phyloP scores from a whole-genome alignment of 345 rosid species.

The Mercurialis annua region DNA sequence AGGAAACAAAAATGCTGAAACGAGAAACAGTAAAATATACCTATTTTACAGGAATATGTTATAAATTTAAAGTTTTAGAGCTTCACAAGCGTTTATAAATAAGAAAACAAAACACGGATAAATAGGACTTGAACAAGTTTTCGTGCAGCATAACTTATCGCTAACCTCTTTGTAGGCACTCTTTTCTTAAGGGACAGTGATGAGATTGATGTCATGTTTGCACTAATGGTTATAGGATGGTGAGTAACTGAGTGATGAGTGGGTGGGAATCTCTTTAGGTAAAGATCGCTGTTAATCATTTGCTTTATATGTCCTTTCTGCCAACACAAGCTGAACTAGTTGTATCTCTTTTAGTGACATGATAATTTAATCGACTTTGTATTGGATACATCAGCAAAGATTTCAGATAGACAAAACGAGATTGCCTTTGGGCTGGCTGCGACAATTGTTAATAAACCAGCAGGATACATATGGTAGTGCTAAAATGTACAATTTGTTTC shows the following conservation, averaged over 20 bases:
- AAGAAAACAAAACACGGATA: no score
- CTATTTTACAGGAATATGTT: no score
- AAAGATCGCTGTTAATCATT: background rate
- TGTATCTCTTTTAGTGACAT: background rate
- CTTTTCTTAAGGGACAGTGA: background rate
- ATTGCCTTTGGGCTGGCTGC: background rate
- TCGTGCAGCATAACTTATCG: no score
- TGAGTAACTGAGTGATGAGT: no score
- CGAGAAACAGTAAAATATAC: no score
- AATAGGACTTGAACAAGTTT: no score
- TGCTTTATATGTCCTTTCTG: conserved; percentile 15
- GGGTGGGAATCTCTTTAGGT: conserved; percentile 12
- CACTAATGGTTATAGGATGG: conserved; percentile 12
- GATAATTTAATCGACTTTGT: background rate
- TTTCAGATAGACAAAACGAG: background rate
- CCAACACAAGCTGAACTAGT: background rate
- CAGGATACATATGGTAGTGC: conserved; percentile 2
- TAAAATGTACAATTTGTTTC: background rate
- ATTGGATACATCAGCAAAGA: background rate
- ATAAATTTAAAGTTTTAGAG: no score
- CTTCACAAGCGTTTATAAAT: no score
- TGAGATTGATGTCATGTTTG: background rate
- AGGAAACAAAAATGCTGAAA: no score
- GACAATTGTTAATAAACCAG: background rate
- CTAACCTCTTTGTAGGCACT: background rate